Percentiles rank a stretch among this genome's conserved stretches.
These are phyloP conservation scores for Colletotrichum salicis DNA, from an alignment of 2,329 filamentous ascomycete genomes.

Conservation along the genomic window DNA sequence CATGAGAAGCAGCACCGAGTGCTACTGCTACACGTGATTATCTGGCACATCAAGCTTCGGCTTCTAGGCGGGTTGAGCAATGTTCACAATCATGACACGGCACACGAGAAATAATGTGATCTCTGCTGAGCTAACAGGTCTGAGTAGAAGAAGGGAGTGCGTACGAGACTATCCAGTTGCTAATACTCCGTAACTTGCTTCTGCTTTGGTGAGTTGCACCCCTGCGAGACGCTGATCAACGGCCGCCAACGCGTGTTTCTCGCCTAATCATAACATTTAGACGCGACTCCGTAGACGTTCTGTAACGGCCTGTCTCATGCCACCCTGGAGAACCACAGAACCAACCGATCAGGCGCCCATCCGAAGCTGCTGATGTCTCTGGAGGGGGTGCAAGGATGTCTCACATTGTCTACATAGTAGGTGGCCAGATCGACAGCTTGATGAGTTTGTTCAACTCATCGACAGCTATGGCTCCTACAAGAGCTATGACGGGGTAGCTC, in stretches of 20 bases:
- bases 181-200: background rate
- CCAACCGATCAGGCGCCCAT: background rate
- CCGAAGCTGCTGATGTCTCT: background rate
- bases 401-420: background rate
- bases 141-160: background rate
- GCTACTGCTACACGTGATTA: background rate
- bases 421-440: background rate
- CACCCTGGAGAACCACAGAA: background rate
- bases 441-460: background rate
- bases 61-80: background rate
- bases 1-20: background rate
- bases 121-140: background rate
- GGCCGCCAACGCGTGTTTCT: conserved; percentile 6
- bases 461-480: background rate
- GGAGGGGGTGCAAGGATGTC: background rate
- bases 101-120: background rate
- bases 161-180: background rate
- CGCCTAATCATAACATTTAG: conserved; percentile 26
- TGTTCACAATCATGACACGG: background rate
- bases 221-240: background rate
- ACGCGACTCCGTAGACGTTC: conserved; percentile 27
- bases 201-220: background rate
- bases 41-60: background rate
- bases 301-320: conserved; percentile 29
- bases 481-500: background rate